Percentiles rank a stretch among this genome's conserved stretches.
Conservation (phyloP, 306 rosid species). For the Vicia sativa region DNA sequence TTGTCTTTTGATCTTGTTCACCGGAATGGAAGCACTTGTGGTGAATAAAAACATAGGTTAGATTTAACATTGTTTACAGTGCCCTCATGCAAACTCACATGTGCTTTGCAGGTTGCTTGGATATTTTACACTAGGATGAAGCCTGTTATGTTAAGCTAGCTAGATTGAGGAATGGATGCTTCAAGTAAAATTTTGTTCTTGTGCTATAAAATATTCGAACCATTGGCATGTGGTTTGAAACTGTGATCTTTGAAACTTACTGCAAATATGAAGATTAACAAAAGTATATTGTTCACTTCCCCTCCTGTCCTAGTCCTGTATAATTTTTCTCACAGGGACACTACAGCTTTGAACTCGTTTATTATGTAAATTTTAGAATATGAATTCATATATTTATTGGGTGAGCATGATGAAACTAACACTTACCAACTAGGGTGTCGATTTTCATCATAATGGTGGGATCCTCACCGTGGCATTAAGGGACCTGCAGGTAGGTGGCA, state of each 20-base stretch:
- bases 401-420: neutral
- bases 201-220: slow-evolving; percentile 34
- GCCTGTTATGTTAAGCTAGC: neutral
- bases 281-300: slow-evolving; percentile 17
- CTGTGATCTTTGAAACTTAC: slow-evolving; percentile 14
- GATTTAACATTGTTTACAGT: neutral
- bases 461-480: no score
- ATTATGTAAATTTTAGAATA: slow-evolving; percentile 41
- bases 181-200: slow-evolving; percentile 29
- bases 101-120: slow-evolving; percentile 49
- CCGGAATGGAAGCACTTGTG: neutral
- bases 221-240: slow-evolving; percentile 33
- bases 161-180: slow-evolving; percentile 9
- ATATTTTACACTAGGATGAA: slow-evolving; percentile 51
- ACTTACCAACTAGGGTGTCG: neutral
- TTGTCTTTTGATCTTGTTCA: neutral
- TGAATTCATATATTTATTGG: slow-evolving; percentile 18
- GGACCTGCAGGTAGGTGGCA: no score
- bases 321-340: slow-evolving; percentile 16
- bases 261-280: slow-evolving; percentile 36
- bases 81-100: slow-evolving; percentile 28
- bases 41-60: slow-evolving; percentile 1
- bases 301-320: slow-evolving; percentile 9
- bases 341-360: slow-evolving; percentile 16
- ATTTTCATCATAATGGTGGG: no score